A percentile compares a stretch with the other conserved stretches of the same genome.
These are phyloP conservation scores for Camelina neglecta DNA, from an alignment of 345 rosid genomes.

Conservation along the genomic window DNA sequence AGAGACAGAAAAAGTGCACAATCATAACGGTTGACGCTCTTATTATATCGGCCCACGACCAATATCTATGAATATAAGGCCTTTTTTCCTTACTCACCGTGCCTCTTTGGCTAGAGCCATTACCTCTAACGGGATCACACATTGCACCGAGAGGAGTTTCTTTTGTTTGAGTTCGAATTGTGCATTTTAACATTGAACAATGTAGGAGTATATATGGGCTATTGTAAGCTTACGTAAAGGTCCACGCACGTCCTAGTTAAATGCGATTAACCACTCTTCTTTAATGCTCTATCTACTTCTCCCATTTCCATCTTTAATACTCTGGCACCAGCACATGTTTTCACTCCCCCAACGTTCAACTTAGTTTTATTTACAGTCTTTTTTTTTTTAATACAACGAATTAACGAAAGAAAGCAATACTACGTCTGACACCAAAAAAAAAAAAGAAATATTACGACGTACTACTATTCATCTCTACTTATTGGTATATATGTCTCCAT, in stretches of 20 bases:
- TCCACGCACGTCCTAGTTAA: neutral
- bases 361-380: neutral
- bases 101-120: constrained; percentile 27
- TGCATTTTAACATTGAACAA: neutral
- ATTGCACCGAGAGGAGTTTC: neutral
- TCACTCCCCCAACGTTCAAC: constrained; percentile 1
- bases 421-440: neutral
- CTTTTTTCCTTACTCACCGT: constrained; percentile 43
- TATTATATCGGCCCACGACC: constrained; percentile 61
- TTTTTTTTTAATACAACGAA: too few relatives aligned
- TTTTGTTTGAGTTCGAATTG: neutral
- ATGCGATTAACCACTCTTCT: constrained; percentile 10
- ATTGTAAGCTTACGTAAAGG: neutral
- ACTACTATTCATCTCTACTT: neutral
- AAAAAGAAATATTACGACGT: neutral
- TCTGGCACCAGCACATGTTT: constrained; percentile 28
- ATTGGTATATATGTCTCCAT: neutral
- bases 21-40: constrained; percentile 51
- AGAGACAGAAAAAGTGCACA: constrained; percentile 62
- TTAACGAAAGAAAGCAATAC: too few relatives aligned
- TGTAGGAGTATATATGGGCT: constrained; percentile 23
- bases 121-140: constrained; percentile 30
- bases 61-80: constrained; percentile 50
- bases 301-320: neutral
- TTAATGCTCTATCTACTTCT: constrained; percentile 30